Base-by-base conservation (phyloP, 208 protist species). In the Herpetomonas tarakana region DNA sequence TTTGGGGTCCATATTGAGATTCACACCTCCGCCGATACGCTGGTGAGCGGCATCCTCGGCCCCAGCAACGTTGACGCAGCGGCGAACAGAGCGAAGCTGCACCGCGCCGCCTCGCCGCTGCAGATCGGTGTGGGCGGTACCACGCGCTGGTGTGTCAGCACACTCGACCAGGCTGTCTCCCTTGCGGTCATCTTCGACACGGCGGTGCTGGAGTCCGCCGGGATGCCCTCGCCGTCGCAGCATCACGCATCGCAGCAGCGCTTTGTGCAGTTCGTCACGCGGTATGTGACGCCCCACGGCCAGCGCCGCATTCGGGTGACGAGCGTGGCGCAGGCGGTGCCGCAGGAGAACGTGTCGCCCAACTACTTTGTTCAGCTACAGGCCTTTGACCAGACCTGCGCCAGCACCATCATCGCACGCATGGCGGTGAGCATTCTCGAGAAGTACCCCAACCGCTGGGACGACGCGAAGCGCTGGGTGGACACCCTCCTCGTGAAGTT, bases 401-500 rank as follows among this genome's bases (percentile, higher is more conserved):
- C 88, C 1, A 66, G 82, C 0, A 87, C 85, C 9, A 68, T 92
- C 29, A 73, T 92, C 45, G 80, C 85, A 1, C 85, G 88, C 45
- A 86, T 94, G 67, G 83, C 76, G 3, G 79, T 92, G 31, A 76
- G 68, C 55, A 76, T 90, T 9, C 41, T 94, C 0, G 85, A 94
- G 68, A 66, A 74, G 52, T 68, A 80, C 54, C 81, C 83, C 4
- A 76, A 63, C 26, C 76, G 78, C 62, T 94, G 79, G 81, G 84
- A 93, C 26, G 94, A 98, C 52, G 89, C 98, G 16, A 91, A 98
- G 57, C 84, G 98, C 28, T 99, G 98, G 97, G 58, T 99, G 4
- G 98, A 99, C 71, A 93, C 93, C 22, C 86, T 98, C 66, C 83
- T 99, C 1, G 99, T 99, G 53, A 79, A 87, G 38, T 94, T 99